Evolutionary conservation across 2,329 filamentous ascomycete species (phyloP).

Genomic region (Paraphoma chrysanthemicola): DNA sequence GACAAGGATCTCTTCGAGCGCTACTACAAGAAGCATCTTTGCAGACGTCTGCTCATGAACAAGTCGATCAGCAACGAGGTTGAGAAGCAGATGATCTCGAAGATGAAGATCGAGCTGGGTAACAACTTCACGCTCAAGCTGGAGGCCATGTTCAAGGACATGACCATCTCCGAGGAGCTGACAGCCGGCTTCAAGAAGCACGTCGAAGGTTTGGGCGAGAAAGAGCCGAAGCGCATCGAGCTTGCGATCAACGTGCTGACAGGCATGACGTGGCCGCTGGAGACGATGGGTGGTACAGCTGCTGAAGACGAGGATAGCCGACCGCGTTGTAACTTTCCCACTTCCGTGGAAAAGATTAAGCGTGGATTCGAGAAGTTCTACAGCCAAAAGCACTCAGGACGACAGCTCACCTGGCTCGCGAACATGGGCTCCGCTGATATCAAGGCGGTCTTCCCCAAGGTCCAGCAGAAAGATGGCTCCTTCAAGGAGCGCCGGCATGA

Average conservation of each 20-base stretch:
- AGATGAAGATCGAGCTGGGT: conserved; percentile 96
- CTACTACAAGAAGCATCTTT: conserved; percentile 98
- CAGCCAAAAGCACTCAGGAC: conserved; percentile 82
- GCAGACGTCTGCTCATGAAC: conserved; percentile 82
- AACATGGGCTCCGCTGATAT: conserved; percentile 86
- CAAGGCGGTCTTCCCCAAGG: conserved; percentile 76
- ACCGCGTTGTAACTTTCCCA: conserved; percentile 73
- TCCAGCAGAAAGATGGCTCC: conserved; percentile 72
- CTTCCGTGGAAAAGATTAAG: conserved; percentile 76
- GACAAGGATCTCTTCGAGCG: conserved; percentile 96
- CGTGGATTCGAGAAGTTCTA: conserved; percentile 91
- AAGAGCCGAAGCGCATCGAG: conserved; percentile 72
- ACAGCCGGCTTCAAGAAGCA: conserved; percentile 78
- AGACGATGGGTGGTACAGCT: conserved; percentile 73
- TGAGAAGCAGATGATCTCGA: conserved; percentile 92
- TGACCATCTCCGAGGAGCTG: conserved; percentile 85
- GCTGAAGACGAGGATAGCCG: conserved; percentile 56
- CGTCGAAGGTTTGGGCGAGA: conserved; percentile 64
- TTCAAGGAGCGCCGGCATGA: conserved; percentile 79
- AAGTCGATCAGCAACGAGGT: conserved; percentile 91
- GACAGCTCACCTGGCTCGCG: conserved; percentile 83
- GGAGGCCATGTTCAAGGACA: conserved; percentile 98
- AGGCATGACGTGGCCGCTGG: conserved; percentile 93
- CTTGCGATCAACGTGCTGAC: conserved; percentile 86
- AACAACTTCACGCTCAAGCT: conserved; percentile 93